Evolutionary conservation across 352 stramenopile genomes (phyloP), one percentile per base, ranked within the genome.

Genomic region (Halophytophthora batemanensis): DNA sequence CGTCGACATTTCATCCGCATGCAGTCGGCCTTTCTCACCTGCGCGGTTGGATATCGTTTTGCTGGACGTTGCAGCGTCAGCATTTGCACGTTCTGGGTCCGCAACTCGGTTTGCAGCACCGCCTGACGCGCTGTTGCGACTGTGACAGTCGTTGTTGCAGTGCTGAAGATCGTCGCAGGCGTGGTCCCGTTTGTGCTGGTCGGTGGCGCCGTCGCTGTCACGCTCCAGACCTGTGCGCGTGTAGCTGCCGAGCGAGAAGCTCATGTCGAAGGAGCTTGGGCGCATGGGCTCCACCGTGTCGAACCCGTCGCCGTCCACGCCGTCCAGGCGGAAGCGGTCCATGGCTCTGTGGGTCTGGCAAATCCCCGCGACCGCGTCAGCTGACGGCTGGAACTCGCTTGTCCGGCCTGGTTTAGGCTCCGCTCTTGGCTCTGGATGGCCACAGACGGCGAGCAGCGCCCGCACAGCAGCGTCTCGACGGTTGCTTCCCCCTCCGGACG

Each of bases 251-350:
- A 90, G 77, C 28, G 77, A 90, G 66, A 91, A 91, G 57, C 78
- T 90, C 77, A 90, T 87, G 74, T 94, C 82, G 59, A 94, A 94
- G 25, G 82, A 93, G 56, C 84, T 91, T n/a, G 84, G 70, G 3
- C 84, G 84, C 69, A 92, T 85, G 42, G 84, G 84, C 69, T 92
- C 84, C 13, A 94, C 77, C 2, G 69, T 82, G 61, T 94, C 84
- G 40, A 82, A 90, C 40, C 64, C 69, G 47, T 85, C 71, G 45
- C 86, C 74, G 50, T 90, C 80, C 51, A 91, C 77, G 52, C 87
- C 80, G 34, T 92, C 77, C 11, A 89, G 56, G 43, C 75, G 66
- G 68, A 94, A 94, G 42, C 84, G 84, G 55, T 94, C 84, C 84
- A 94, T 94, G n/a, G 25, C 5, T 47, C 21, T 6, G 6, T 18